Conservation (phyloP, 441 rosid genomes). For the Rhodomyrtus psidioides region DNA sequence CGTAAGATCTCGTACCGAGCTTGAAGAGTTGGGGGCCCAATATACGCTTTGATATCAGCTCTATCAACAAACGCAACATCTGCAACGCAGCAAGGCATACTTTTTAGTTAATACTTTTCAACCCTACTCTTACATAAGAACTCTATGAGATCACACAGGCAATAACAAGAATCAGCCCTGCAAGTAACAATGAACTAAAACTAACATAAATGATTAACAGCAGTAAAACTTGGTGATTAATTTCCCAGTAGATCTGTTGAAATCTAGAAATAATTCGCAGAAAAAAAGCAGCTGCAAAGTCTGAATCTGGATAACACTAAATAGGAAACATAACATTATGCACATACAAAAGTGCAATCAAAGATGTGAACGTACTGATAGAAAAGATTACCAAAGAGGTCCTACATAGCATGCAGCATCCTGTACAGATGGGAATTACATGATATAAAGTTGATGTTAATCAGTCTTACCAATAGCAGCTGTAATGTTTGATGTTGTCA, state of each 20-base stretch:
- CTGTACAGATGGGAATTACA: not conserved
- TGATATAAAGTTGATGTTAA: not conserved
- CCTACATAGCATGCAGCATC: not conserved
- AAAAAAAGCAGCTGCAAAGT: not conserved
- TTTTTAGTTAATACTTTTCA: not conserved
- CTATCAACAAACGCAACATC: slow-evolving; percentile 96
- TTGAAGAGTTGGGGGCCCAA: slow-evolving; percentile 90
- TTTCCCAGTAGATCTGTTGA: not conserved
- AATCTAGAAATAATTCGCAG: not conserved
- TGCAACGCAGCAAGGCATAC: slow-evolving; percentile 20
- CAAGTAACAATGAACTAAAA: not conserved
- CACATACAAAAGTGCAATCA: not conserved
- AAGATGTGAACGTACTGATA: not conserved
- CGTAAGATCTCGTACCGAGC: slow-evolving; percentile 91
- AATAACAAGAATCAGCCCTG: not conserved
- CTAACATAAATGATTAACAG: not conserved
- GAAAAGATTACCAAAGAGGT: not conserved
- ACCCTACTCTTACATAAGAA: not conserved
- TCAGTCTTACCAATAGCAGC: slow-evolving; percentile 83
- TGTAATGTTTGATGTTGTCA: slow-evolving; percentile 93
- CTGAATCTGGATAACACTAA: not conserved
- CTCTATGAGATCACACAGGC: not conserved
- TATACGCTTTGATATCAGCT: slow-evolving; percentile 95
- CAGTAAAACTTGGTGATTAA: not conserved
- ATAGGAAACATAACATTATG: not conserved